These are phyloP conservation scores for Fraxinus pennsylvanica DNA, from an alignment of 257 asterid genomes.

Conservation along the genomic window DNA sequence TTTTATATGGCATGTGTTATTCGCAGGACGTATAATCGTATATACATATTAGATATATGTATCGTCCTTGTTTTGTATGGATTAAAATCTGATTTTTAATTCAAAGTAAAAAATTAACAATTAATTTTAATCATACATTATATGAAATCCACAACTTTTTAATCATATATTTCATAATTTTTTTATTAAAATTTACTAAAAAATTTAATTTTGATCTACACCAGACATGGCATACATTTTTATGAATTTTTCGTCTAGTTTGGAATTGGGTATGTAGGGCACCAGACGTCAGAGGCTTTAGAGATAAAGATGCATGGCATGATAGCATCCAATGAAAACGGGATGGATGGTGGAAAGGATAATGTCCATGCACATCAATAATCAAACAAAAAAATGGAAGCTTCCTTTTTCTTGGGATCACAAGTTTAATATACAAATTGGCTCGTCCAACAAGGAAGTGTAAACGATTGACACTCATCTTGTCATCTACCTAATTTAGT, in stretches of 20 bases:
- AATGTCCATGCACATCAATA: not conserved
- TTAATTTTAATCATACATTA: too few relatives aligned
- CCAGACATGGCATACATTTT: not conserved
- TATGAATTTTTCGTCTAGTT: not conserved
- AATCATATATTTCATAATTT: too few relatives aligned
- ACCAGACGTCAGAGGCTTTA: not conserved
- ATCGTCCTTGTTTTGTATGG: too few relatives aligned
- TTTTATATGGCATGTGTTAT: too few relatives aligned
- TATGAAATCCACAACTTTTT: too few relatives aligned
- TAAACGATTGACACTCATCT: not conserved
- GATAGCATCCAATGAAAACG: not conserved
- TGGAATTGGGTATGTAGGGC: not conserved
- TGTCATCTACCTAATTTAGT: slow-evolving; percentile 17
- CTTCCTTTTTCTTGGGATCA: slow-evolving; percentile 22
- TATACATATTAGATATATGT: too few relatives aligned
- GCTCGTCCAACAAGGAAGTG: slow-evolving; percentile 30
- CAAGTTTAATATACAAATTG: slow-evolving; percentile 1
- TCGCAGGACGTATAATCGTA: too few relatives aligned
- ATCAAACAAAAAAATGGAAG: not conserved
- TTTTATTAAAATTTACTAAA: too few relatives aligned
- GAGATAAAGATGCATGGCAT: not conserved
- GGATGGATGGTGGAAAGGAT: not conserved
- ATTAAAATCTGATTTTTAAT: too few relatives aligned
- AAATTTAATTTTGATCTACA: too few relatives aligned
- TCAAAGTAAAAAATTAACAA: too few relatives aligned